Base-by-base conservation (phyloP, 1,139 yeast species). In the Tardiomyces blankii region DNA sequence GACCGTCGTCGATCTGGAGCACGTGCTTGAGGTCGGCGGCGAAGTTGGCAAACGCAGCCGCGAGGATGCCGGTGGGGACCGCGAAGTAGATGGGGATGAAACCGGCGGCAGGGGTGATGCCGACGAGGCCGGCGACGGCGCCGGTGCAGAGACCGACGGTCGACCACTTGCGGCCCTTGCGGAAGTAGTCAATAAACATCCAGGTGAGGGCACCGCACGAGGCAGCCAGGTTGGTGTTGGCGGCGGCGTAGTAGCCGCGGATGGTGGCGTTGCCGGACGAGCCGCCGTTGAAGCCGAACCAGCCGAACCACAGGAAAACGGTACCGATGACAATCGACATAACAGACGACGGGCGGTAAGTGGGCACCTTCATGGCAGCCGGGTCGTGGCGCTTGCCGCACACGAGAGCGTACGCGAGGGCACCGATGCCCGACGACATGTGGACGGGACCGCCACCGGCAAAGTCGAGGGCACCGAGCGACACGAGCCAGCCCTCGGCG, bases 401-500 rank as follows among this genome's bases (percentile, higher is more conserved):
- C 53, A 86, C 70, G 48, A 89, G 72, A 38, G 98, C 94, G 63
- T 89, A 89, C 47, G 96, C 93, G 52, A 91, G 73, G 39, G 96
- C 97, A 59, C 95, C 94, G 57, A 83, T 85, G 55, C 98, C 98
- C 38, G 96, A 85, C 57, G 87, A 73, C 70, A 86, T 87, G 69
- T 91, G 98, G 49, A 91, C 97, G 52, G 97, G 96, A 51, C 96
- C 96, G 61, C 97, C 96, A 59, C 98, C 98, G 38, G 97, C 97
- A 63, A 86, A 91, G 68, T 91, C 98, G 49, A 87, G 75, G 30
- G 88, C 81, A 52, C 97, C 97, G 48, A 89, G 73, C 43, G 68
- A 70, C 47, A 73, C 76, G 53, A 89, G 74, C 97, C 97, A 91
- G 43, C 97, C 98, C 48, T 76, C 76, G 30, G 80, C 75, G 64